phyloP scores from a whole-genome alignment of 2,329 filamentous ascomycete species.

The Neofusicoccum umdonicola region DNA sequence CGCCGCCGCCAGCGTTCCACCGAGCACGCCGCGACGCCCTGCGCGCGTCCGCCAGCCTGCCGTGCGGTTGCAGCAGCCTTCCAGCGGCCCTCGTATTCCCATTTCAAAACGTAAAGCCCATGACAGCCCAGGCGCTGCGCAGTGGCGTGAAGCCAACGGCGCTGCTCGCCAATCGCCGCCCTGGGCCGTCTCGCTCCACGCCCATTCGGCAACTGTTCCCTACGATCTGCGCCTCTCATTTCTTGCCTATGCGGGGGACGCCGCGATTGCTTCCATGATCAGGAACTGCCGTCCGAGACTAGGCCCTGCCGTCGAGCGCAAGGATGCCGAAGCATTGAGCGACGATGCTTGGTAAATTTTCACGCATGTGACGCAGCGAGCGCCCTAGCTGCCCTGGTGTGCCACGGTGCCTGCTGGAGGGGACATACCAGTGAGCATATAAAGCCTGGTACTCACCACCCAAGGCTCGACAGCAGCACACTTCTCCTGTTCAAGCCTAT shows the following conservation, averaged over 20 bases:
- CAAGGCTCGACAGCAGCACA: neutral
- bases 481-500: slow-evolving; percentile 2
- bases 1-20: too few relatives aligned
- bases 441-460: slow-evolving; percentile 8
- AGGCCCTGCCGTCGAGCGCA: neutral
- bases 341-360: slow-evolving; percentile 21
- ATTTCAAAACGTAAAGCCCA: neutral
- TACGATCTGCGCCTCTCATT: slow-evolving; percentile 26
- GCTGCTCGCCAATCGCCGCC: slow-evolving; percentile 4
- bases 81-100: neutral
- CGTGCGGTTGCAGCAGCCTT: neutral
- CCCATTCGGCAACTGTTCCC: slow-evolving; percentile 25
- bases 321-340: slow-evolving; percentile 17
- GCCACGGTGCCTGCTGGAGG: neutral
- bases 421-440: slow-evolving; percentile 14
- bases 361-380: slow-evolving; percentile 13
- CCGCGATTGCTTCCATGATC: slow-evolving; percentile 19
- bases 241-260: slow-evolving; percentile 22
- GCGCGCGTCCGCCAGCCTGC: neutral
- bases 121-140: neutral
- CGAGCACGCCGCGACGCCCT: too few relatives aligned
- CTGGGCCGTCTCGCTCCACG: neutral
- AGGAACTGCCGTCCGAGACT: slow-evolving; percentile 17
- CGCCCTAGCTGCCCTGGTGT: too few relatives aligned
- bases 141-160: neutral